These are phyloP conservation scores for Prototheca wickerhamii DNA, from an alignment of 163 green algal species.

Conservation along the genomic window DNA sequence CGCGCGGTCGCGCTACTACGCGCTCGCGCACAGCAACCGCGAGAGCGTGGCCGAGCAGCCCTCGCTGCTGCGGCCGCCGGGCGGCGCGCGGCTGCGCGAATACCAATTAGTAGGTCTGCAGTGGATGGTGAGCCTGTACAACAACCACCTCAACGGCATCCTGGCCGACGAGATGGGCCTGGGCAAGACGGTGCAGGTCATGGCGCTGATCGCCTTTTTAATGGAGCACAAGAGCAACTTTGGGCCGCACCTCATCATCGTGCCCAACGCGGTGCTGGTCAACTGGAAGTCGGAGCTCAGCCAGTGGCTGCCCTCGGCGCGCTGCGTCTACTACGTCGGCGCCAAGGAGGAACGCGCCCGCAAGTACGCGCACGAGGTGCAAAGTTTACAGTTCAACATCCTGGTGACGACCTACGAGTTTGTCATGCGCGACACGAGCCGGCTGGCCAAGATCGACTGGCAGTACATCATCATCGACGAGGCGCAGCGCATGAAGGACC, in stretches of 20 bases:
- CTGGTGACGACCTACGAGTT: constrained; percentile 98
- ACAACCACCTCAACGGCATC: constrained; percentile 98
- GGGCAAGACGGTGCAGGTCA: constrained; percentile 91
- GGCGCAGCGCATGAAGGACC: constrained; percentile 94
- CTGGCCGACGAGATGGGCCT: constrained; percentile 96
- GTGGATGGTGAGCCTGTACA: constrained; percentile 98
- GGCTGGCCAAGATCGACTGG: constrained; percentile 80
- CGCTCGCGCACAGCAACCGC: constrained; percentile 71
- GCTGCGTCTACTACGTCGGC: constrained; percentile 91
- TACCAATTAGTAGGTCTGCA: constrained; percentile 94
- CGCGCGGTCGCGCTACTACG: constrained; percentile 55
- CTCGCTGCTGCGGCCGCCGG: constrained; percentile 60
- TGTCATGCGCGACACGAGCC: constrained; percentile 85
- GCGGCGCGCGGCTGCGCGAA: constrained; percentile 64
- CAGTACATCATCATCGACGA: constrained; percentile 99
- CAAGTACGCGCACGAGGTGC: constrained; percentile 62
- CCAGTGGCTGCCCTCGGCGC: constrained; percentile 76
- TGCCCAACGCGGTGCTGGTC: constrained; percentile 98
- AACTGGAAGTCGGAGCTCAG: constrained; percentile 97
- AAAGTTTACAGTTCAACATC: constrained; percentile 91
- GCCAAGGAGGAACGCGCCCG: constrained; percentile 61
- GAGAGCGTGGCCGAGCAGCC: constrained; percentile 50
- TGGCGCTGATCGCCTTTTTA: constrained; percentile 95
- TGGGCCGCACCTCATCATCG: constrained; percentile 98
- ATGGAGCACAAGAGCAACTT: constrained; percentile 97